Evolutionary conservation across 345 rosid species (phyloP).

Genomic region (Angophora floribunda): DNA sequence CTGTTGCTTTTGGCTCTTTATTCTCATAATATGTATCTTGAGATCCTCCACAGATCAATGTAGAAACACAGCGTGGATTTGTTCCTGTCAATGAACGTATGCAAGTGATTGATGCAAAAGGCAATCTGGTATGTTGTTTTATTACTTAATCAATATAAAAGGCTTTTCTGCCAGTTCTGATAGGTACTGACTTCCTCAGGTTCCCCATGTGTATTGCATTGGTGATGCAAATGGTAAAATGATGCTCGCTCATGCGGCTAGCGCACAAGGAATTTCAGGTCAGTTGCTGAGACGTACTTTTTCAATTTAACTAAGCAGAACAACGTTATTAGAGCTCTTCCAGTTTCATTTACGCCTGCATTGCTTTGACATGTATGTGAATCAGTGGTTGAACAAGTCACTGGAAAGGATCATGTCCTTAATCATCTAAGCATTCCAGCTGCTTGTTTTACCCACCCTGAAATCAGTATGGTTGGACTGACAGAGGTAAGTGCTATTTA

Average conservation of each 20-base stretch:
- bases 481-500: conserved; percentile 55
- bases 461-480: conserved; percentile 98
- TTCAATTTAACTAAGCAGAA: neutral
- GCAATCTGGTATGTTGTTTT: conserved; percentile 49
- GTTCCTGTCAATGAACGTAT: conserved; percentile 87
- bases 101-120: conserved; percentile 79
- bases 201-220: conserved; percentile 84
- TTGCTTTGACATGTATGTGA: neutral
- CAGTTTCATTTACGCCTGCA: neutral
- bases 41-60: conserved; percentile 50
- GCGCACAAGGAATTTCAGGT: conserved; percentile 99
- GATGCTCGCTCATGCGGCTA: conserved; percentile 99
- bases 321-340: neutral
- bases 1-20: neutral
- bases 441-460: conserved; percentile 99
- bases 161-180: neutral
- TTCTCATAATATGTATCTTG: neutral
- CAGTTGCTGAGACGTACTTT: neutral
- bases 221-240: conserved; percentile 98
- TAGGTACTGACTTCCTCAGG: conserved; percentile 18
- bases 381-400: conserved; percentile 91
- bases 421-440: conserved; percentile 96
- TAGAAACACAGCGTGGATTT: conserved; percentile 84
- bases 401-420: conserved; percentile 86
- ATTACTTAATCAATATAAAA: neutral